These are phyloP conservation scores for Coniochaeta sp. DNA, from an alignment of 2,329 filamentous ascomycete species.

Conservation along the genomic window DNA sequence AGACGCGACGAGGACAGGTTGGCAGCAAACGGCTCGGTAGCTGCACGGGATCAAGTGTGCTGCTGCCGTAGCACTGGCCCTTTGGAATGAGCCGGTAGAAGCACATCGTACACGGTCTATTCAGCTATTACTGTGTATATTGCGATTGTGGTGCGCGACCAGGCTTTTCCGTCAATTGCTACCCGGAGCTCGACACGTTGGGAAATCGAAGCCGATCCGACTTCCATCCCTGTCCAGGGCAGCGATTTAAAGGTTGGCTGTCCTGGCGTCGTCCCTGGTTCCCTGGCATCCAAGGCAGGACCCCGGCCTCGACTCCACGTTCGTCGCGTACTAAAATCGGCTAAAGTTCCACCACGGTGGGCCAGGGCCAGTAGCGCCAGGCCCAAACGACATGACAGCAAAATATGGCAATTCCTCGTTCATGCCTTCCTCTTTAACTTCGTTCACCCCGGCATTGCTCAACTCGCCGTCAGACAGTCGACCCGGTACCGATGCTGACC, in stretches of 20 bases:
- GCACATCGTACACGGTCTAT: not conserved
- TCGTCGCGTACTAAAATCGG: constrained; percentile 1
- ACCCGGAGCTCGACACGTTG: not conserved
- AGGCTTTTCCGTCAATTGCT: not conserved
- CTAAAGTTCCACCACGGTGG: not conserved
- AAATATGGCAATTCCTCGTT: not conserved
- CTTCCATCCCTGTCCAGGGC: not conserved
- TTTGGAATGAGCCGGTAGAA: not conserved
- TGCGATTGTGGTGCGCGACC: not conserved
- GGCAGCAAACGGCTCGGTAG: not conserved
- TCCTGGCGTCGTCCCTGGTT: too few relatives aligned
- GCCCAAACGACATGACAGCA: not conserved
- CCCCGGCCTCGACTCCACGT: not conserved
- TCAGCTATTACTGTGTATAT: too few relatives aligned
- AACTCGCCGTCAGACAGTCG: not conserved
- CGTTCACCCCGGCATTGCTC: not conserved
- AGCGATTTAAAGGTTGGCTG: not conserved
- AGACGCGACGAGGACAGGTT: not conserved
- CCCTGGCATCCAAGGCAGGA: not conserved
- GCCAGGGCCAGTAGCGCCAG: not conserved
- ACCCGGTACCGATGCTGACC: not conserved
- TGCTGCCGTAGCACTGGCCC: too few relatives aligned
- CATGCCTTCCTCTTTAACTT: not conserved
- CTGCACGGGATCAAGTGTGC: not conserved
- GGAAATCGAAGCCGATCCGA: not conserved